phyloP scores from a whole-genome alignment of 2,329 filamentous ascomycete species.

The Stagonosporopsis rhizophila region DNA sequence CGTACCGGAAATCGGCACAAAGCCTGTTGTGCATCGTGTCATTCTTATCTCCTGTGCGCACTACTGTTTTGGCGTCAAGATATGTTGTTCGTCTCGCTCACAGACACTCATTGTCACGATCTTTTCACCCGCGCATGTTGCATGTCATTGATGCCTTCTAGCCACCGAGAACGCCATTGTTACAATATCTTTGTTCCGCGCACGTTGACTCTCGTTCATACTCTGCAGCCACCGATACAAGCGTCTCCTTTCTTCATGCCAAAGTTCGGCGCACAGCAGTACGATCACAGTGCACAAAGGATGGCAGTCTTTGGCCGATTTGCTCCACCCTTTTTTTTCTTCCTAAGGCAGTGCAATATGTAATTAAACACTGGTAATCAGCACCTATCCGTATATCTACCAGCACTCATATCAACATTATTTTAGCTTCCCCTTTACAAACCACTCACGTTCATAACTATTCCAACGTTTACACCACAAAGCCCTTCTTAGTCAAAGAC shows the following conservation, averaged over 20 bases:
- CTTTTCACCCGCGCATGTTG: neutral
- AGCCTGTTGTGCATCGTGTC: neutral
- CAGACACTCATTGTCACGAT: too few relatives aligned
- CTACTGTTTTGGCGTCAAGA: neutral
- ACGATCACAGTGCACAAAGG: neutral
- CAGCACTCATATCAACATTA: neutral
- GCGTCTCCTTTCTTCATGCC: neutral
- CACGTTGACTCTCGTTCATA: neutral
- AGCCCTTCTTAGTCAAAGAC: neutral
- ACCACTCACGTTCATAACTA: neutral
- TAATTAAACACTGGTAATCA: neutral
- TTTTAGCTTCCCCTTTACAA: neutral
- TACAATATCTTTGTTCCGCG: neutral
- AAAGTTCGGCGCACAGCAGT: neutral
- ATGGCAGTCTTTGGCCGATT: neutral
- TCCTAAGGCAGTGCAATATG: neutral
- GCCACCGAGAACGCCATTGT: neutral
- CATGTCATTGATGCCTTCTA: neutral
- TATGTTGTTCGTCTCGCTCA: neutral
- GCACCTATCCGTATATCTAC: too few relatives aligned
- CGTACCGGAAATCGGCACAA: neutral
- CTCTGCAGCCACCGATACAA: neutral
- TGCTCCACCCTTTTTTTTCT: neutral
- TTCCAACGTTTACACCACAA: neutral
- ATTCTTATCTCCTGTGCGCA: neutral